Conservation (phyloP, 148 eudicot genomes). For the Pouteria glomerata region DNA sequence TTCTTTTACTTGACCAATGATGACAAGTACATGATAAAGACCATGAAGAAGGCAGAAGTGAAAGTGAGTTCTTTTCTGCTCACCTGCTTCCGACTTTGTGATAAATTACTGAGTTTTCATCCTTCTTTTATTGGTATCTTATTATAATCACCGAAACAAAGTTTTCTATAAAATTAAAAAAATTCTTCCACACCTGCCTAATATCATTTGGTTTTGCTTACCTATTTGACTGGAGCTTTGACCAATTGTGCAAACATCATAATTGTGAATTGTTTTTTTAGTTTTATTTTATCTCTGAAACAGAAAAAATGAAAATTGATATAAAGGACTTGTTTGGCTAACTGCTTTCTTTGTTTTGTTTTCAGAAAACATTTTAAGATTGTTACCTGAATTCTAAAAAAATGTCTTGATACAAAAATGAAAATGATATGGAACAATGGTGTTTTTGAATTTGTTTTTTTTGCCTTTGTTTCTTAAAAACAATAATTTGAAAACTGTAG, state of each 20-base stretch:
- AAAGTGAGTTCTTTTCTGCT: conserved; percentile 48
- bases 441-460: too few species aligned
- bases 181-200: neutral
- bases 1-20: conserved; percentile 83
- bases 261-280: neutral
- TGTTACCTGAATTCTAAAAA: too few species aligned
- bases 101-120: neutral
- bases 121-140: neutral
- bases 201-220: neutral
- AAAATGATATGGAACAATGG: too few species aligned
- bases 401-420: too few species aligned
- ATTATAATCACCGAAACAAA: neutral
- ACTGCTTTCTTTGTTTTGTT: too few species aligned
- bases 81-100: neutral
- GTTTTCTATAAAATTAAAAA: neutral
- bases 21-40: conserved; percentile 90
- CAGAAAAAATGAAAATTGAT: too few species aligned
- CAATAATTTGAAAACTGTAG: too few species aligned
- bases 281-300: neutral
- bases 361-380: too few species aligned
- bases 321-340: too few species aligned
- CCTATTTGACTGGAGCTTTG: neutral
- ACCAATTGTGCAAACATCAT: conserved; percentile 9
- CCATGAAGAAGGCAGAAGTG: conserved; percentile 77
- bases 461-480: too few species aligned